Percentiles rank a stretch among this genome's conserved stretches.
phyloP scores from a whole-genome alignment of 495 filamentous ascomycete species.

The Lophiotrema nucula region DNA sequence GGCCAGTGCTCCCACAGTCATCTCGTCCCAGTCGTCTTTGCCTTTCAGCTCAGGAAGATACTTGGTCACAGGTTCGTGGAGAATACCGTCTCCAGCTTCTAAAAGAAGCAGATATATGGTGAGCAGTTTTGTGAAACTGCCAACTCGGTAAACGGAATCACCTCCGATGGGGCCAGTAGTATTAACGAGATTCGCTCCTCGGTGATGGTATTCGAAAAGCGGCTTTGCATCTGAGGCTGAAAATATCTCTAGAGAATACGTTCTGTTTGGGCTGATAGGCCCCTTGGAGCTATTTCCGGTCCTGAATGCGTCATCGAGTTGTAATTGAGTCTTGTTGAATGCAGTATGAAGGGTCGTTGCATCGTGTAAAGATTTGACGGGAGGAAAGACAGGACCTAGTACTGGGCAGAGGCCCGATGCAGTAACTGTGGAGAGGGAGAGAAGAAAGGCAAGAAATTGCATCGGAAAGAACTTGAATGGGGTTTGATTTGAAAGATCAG shows the following conservation, averaged over 20 bases:
- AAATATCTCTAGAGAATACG: conserved; percentile 17
- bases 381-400: conserved; percentile 1
- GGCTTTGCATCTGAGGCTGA: conserved; percentile 6
- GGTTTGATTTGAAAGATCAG: no score
- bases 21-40: conserved; percentile 32
- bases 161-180: conserved; percentile 42
- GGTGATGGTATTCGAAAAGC: conserved; percentile 36
- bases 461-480: no score
- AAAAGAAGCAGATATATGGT: conserved; percentile 49
- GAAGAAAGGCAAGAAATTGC: no score
- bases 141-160: conserved; percentile 49
- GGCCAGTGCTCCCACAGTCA: conserved; percentile 48
- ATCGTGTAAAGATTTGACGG: not conserved
- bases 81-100: conserved; percentile 44
- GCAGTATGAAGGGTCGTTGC: not conserved
- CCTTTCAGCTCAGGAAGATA: conserved; percentile 54
- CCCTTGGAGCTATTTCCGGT: conserved; percentile 1
- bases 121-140: conserved; percentile 52
- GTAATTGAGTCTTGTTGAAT: not conserved
- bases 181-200: conserved; percentile 16
- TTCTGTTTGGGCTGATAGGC: not conserved
- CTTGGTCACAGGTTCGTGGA: conserved; percentile 49
- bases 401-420: conserved; percentile 3
- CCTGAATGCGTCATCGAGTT: not conserved
- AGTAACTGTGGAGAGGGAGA: no score